Percentiles rank a stretch among this genome's conserved stretches.
phyloP scores from a whole-genome alignment of 352 stramenopile genomes.

The Phytophthora pluvialis region DNA sequence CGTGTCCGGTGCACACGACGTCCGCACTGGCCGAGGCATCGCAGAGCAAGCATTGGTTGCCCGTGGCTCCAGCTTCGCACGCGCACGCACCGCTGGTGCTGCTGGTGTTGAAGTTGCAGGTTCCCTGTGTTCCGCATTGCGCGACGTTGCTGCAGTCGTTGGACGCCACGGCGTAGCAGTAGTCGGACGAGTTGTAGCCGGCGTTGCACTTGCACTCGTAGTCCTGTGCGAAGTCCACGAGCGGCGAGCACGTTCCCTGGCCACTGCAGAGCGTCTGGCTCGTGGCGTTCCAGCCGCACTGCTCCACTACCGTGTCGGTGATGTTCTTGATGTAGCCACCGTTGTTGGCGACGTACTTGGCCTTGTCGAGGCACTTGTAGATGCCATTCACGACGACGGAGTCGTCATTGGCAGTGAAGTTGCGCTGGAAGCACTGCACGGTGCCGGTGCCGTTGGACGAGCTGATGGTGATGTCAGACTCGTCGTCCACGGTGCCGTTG shows the following conservation, averaged over 20 bases:
- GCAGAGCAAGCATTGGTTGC: constrained; percentile 73
- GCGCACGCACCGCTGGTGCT: constrained; percentile 48
- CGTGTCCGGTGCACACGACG: constrained; percentile 57
- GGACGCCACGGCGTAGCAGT: constrained; percentile 56
- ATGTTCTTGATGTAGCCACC: constrained; percentile 70
- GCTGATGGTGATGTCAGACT: constrained; percentile 24
- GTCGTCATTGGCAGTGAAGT: constrained; percentile 57
- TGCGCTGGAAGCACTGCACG: constrained; percentile 74
- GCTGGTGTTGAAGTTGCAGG: constrained; percentile 42
- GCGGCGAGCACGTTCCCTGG: constrained; percentile 75
- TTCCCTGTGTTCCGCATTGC: constrained; percentile 67
- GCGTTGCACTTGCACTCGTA: constrained; percentile 84
- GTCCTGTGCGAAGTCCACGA: constrained; percentile 56
- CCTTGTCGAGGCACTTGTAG: constrained; percentile 77
- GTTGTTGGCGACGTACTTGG: constrained; percentile 65
- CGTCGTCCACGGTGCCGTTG: constrained; percentile 32
- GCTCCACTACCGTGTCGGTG: constrained; percentile 53
- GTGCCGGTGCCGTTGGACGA: constrained; percentile 38
- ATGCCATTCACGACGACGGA: constrained; percentile 69
- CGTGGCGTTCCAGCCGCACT: constrained; percentile 60
- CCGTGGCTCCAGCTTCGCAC: constrained; percentile 57
- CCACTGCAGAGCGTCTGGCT: constrained; percentile 63
- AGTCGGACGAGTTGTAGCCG: constrained; percentile 64
- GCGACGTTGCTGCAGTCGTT: constrained; percentile 79
- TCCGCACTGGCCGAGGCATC: constrained; percentile 39